phyloP scores from a whole-genome alignment of 2,329 filamentous ascomycete species.

The Escovopsis sp. region DNA sequence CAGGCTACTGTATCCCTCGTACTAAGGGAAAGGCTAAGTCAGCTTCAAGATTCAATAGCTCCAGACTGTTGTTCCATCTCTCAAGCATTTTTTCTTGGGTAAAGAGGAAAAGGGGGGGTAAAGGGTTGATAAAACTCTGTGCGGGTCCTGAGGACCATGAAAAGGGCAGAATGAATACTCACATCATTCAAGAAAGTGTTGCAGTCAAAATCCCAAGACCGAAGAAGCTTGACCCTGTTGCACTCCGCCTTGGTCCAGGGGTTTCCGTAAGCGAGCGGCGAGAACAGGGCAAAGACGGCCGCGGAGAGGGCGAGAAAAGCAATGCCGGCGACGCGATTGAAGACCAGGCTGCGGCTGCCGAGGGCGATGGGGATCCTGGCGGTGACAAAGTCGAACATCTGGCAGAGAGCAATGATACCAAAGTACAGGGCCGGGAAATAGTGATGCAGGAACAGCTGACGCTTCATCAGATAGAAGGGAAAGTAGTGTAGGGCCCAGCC shows the following conservation, averaged over 20 bases:
- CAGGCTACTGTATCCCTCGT: conserved; percentile 27
- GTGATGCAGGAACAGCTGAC: conserved; percentile 95
- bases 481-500: conserved; percentile 98
- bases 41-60: conserved; percentile 3
- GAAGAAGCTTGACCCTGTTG: conserved; percentile 72
- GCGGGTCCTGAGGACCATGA: no score
- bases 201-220: conserved; percentile 95
- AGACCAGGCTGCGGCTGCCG: conserved; percentile 47
- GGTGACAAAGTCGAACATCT: conserved; percentile 75
- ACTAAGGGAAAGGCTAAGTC: conserved; percentile 21
- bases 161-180: conserved; percentile 31
- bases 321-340: conserved; percentile 62
- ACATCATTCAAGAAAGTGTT: conserved; percentile 80
- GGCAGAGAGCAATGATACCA: conserved; percentile 74
- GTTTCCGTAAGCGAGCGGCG: conserved; percentile 85
- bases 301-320: conserved; percentile 61
- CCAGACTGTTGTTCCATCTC: no score
- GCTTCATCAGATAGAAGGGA: conserved; percentile 95
- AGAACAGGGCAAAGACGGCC: conserved; percentile 67
- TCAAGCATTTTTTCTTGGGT: no score
- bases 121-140: no score
- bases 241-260: conserved; percentile 85
- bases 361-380: conserved; percentile 56
- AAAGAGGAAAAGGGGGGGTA: no score
- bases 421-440: conserved; percentile 98